Evolutionary conservation across 2,329 filamentous ascomycete genomes (phyloP).

Genomic region (Endothia cerciana): DNA sequence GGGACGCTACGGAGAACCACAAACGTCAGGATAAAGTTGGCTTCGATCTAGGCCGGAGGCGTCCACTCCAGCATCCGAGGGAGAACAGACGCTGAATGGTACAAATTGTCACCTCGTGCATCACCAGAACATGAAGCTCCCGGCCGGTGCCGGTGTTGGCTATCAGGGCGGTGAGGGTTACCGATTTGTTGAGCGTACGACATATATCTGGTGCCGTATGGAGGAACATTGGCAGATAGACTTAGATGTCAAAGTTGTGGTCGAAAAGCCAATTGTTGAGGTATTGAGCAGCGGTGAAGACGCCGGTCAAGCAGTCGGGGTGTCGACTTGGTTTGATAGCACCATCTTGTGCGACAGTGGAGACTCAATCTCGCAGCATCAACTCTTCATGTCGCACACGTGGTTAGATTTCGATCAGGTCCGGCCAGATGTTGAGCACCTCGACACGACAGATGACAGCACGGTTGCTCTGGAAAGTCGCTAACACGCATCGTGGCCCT

Average conservation of each 20-base stretch:
- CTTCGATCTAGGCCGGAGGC: not conserved
- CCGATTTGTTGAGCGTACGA: not conserved
- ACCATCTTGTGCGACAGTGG: not conserved
- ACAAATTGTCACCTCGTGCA: not conserved
- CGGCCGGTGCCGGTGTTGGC: not conserved
- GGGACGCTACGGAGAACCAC: not conserved
- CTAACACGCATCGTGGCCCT: too few relatives aligned
- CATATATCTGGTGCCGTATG: not conserved
- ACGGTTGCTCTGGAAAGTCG: not conserved
- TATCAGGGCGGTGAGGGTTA: not conserved
- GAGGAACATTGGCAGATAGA: not conserved
- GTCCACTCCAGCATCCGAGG: not conserved
- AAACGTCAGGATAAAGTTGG: not conserved
- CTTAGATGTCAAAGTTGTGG: not conserved
- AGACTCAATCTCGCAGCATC: not conserved
- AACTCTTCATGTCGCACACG: not conserved
- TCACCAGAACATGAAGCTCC: not conserved
- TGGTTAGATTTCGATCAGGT: too few relatives aligned
- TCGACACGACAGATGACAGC: not conserved
- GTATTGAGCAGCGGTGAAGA: not conserved
- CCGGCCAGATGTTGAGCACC: not conserved
- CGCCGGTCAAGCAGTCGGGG: not conserved
- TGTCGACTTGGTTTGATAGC: not conserved
- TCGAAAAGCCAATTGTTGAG: not conserved
- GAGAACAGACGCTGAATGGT: not conserved